A percentile compares a stretch with the other conserved stretches of the same genome.
phyloP scores from a whole-genome alignment of 2,329 filamentous ascomycete genomes.

The Cadophora sp. region DNA sequence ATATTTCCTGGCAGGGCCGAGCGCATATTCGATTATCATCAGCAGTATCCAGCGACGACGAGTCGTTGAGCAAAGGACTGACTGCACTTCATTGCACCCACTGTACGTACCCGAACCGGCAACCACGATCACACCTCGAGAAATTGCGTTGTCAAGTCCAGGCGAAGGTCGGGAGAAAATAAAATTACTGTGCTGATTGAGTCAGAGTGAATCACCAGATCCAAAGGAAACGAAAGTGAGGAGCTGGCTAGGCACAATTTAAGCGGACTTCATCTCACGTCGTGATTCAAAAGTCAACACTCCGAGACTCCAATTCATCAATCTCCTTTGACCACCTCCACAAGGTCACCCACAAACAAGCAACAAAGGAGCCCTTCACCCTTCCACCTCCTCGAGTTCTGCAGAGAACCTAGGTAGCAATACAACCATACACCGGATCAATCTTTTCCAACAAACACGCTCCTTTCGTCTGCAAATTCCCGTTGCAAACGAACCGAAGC shows the following conservation, averaged over 20 bases:
- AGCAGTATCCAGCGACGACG: neutral
- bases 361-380: constrained; percentile 22
- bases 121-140: constrained; percentile 8
- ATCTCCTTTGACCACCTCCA: neutral
- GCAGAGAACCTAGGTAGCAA: neutral
- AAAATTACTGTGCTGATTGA: constrained; percentile 14
- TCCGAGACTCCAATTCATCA: neutral
- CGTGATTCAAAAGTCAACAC: constrained; percentile 8
- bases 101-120: constrained; percentile 14
- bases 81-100: neutral
- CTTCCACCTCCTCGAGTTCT: constrained; percentile 2
- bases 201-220: constrained; percentile 14
- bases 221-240: neutral
- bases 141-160: constrained; percentile 7
- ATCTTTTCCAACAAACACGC: neutral
- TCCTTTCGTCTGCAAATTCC: constrained; percentile 15
- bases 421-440: neutral
- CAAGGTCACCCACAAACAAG: neutral
- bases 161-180: constrained; percentile 5
- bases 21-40: constrained; percentile 31
- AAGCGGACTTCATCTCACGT: neutral
- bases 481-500: constrained; percentile 15
- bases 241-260: neutral
- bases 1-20: constrained; percentile 40
- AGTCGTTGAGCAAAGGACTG: neutral